Base-by-base conservation (phyloP, 768 basidiomycete species). In the Suillus placidus region DNA sequence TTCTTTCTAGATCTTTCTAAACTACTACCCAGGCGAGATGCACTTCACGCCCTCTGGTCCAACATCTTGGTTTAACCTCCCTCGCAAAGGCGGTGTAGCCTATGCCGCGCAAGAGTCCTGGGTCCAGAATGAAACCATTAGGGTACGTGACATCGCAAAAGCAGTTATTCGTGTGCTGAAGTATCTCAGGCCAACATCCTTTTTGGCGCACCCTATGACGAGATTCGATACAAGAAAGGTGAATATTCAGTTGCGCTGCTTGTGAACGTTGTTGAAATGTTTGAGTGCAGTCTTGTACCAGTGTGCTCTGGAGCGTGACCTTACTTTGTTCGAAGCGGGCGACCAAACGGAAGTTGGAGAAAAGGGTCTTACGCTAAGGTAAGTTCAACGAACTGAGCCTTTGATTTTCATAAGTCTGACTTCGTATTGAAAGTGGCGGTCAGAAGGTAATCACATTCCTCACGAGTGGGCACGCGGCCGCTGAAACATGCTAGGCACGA, bases 51-150 rank as follows among this genome's bases (percentile, higher is more conserved):
- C 83, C 2, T 78, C 78, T 9, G 73, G 77, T 10, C 79, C 84
- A 1, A 82, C 84, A 51, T 87, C 90, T 0, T 90, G 85, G 83
- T 91, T 83, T 75, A 87, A 85, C 67, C 83, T 94, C 7, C 92
- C 93, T 32, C 80, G 91, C 3, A 78, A 78, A 4, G 82, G 82
- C 1, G 92, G 93, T 6, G 83, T 95, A 45, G 88, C 92, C 2
- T 94, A 92, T 72, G 90, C 90, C 7, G 89, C 90, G 4, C 93
- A 96, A 73, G 92, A 94, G 72, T 87, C 90, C 5, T 96, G 92
- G 92, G 88, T 94, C 3, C 85, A 89, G 74, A 94, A 93, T 68
- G 90, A 90, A 65, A 92, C 90, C 0, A 91, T 93, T 61, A 81
- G 78, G 73, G 88, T 87, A 37, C 18, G 51, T 60, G 20, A 2